Evolutionary conservation across 2,329 filamentous ascomycete species (phyloP).

Genomic region (Diaporthe ilicicola): DNA sequence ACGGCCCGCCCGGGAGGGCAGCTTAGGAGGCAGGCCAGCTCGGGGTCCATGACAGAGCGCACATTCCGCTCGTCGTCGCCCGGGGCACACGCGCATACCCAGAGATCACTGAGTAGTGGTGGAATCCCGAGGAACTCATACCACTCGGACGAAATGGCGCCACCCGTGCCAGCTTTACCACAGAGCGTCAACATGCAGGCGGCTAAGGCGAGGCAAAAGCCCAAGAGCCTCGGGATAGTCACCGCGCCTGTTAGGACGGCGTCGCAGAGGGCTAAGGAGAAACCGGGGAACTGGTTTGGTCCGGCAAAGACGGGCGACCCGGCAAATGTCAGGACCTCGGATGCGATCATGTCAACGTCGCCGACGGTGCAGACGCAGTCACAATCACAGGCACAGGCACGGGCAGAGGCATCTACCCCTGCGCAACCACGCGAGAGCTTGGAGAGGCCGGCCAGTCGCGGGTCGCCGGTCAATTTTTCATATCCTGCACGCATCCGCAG

Average conservation of each 20-base stretch:
- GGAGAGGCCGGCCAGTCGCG: constrained; percentile 53
- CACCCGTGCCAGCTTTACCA: constrained; percentile 81
- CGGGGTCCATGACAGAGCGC: constrained; percentile 85
- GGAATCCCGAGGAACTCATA: constrained; percentile 22
- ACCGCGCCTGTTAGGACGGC: constrained; percentile 59
- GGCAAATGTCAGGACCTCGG: constrained; percentile 54
- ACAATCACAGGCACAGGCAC: not conserved
- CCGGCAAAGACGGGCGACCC: constrained; percentile 52
- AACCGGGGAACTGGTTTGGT: constrained; percentile 59
- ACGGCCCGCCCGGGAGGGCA: constrained; percentile 38
- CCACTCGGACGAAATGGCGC: constrained; percentile 66
- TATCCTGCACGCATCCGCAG: constrained; percentile 57
- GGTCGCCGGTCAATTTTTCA: constrained; percentile 65
- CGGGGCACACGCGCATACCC: constrained; percentile 43
- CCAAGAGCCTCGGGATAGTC: constrained; percentile 48
- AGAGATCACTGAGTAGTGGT: constrained; percentile 43
- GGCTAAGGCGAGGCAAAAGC: constrained; percentile 33
- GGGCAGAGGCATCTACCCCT: not conserved
- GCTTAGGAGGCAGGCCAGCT: constrained; percentile 73
- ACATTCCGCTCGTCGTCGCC: constrained; percentile 85
- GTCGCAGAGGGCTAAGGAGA: constrained; percentile 56
- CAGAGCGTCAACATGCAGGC: constrained; percentile 48
- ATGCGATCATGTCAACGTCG: constrained; percentile 48
- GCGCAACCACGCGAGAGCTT: constrained; percentile 37
- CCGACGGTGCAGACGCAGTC: constrained; percentile 36